Base-by-base conservation (phyloP, 306 rosid genomes). In the Rosa chinensis region DNA sequence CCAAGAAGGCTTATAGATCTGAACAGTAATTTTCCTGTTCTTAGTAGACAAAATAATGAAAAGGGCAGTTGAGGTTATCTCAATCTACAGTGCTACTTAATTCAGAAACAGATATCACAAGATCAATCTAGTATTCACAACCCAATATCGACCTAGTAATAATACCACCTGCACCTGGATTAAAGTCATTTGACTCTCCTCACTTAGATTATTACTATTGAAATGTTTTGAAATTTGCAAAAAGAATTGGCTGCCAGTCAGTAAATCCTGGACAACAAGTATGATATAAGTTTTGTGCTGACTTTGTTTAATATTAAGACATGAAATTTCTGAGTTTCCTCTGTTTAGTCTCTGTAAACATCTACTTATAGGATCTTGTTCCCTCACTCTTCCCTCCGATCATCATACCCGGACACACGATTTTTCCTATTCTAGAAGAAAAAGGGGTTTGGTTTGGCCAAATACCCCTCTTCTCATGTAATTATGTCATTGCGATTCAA, bases 381-480 rank as follows among this genome's bases (percentile, higher is more conserved):
- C 61, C 23, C 61, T 53, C 61, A 17, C 59, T 53, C 25, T 7
- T 53, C 61, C 61, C 10, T 20, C 61, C 7, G 23, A 17, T 11
- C 23, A 6, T 20, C 11, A 44, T 8, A 44, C 47, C 47, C 11
- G 45, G 21, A 53, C 21, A 17, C 21, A 2, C 5, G 2, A 3
- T 53, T 53, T 18, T 53, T 53, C 23, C 23, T 53, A 53, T 53
- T 53, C 43, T 45, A 14, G 44, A 23, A 23, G 5, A 67, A 50
- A 79, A 48, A 80, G 88, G 89, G 88, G 84, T 78, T 8, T 87
- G 88, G 86, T 85, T 85, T 85, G 85, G 81, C 81, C 87, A 87
- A 79, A 81, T 73, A 84, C 83, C 87, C 88, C 88, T 77, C 40
- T 79, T 81, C 82, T 84, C 72, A 73, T 80, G 78, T 70, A 56